phyloP scores from a whole-genome alignment of 805 yeast genomes.

The Suhomyces vadensis region DNA sequence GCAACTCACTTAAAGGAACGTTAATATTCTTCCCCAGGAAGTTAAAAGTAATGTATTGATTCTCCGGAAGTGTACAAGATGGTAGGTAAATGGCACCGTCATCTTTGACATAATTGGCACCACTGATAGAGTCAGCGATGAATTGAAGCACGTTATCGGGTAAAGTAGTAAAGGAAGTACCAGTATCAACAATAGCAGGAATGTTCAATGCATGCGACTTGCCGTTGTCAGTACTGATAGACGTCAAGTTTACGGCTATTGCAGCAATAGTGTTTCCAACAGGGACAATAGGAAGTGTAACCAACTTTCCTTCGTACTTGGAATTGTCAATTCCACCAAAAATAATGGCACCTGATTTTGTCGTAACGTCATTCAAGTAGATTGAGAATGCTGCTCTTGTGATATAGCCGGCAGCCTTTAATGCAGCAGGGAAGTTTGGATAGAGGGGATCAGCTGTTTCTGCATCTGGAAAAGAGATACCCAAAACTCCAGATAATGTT shows the following conservation, averaged over 20 bases:
- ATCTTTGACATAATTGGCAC: not conserved
- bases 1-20: slow-evolving; percentile 11
- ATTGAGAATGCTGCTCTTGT: slow-evolving; percentile 25
- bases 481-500: slow-evolving; percentile 13
- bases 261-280: not conserved
- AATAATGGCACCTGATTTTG: slow-evolving; percentile 22
- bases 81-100: not conserved
- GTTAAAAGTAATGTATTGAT: slow-evolving; percentile 7
- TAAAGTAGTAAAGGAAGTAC: slow-evolving; percentile 8
- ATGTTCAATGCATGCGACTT: not conserved
- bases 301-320: slow-evolving; percentile 19
- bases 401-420: slow-evolving; percentile 30
- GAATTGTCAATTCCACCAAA: slow-evolving; percentile 35
- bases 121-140: slow-evolving; percentile 2
- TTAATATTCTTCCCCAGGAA: slow-evolving; percentile 9
- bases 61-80: slow-evolving; percentile 9
- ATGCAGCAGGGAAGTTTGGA: slow-evolving; percentile 18
- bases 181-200: slow-evolving; percentile 11
- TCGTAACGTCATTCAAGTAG: slow-evolving; percentile 20
- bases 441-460: slow-evolving; percentile 1
- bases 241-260: slow-evolving; percentile 3
- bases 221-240: slow-evolving; percentile 11
- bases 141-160: slow-evolving; percentile 5
- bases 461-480: slow-evolving; percentile 7
- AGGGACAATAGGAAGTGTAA: slow-evolving; percentile 10